Evolutionary conservation across 164 flowering plant genomes (phyloP), one percentile per base, ranked within the genome.

Genomic region (Protea cynaroides): DNA sequence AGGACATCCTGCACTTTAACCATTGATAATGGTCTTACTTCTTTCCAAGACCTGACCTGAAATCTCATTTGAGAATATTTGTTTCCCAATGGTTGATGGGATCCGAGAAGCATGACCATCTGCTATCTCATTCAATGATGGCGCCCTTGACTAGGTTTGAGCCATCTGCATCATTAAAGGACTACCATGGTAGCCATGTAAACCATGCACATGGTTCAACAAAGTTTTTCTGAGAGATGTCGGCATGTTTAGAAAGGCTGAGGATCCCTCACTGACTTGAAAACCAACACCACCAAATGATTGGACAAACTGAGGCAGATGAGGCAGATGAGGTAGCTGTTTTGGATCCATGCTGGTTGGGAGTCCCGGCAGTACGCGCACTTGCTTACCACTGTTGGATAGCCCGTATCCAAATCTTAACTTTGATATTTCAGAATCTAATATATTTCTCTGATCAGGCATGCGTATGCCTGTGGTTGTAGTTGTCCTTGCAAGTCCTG

Each of bases 381-480:
- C 66, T 49, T 77, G 90, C 65, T 82, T 84, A 65, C 70, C 70
- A 15, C 58, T 68, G 58, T 52, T 72, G 76, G 14, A 70, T 58
- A 79, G 52, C 19, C 73, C 80, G 0, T 76, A 87, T 25, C 79
- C 83, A 55, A 70, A 86, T 68, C 83, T 73, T 61, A 78, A 19
- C 63, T 82, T 88, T 10, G 86, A 74, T 38, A 71, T 75, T 62
- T 89, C 89, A 66, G 81, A 81, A 74, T 80, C 82, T 63, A 85
- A 89, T 52, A 83, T 37, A 77, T 82, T 86, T 75, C 87, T 81
- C 65, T 88, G 97, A 63, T 87, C 94, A 19, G 89, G 78, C 72
- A 82, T 75, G 25, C 84, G 69, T n/a, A 84, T 50, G 47, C 81
- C 75, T 9, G 86, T 61, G 65, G 78, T 81, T 25, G 72, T 29